A percentile compares a stretch with the other conserved stretches of the same genome.
Conservation (phyloP, 2,329 filamentous ascomycete genomes). For the Epichloe amarillans region DNA sequence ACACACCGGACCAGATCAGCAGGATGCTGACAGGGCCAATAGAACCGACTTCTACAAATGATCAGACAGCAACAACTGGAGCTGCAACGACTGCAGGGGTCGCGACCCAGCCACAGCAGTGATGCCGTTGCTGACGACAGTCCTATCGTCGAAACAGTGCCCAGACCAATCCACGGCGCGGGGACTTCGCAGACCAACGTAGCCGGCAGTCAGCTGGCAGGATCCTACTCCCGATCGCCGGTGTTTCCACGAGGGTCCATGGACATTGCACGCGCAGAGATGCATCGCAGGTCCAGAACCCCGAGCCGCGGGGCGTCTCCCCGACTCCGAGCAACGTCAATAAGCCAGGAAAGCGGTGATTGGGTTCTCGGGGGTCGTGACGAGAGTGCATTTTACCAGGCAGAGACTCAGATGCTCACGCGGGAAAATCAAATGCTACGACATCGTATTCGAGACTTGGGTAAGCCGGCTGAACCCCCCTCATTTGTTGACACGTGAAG, state of each 20-base stretch:
- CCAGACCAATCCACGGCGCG: constrained; percentile 27
- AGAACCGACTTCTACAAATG: constrained; percentile 66
- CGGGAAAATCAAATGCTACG: constrained; percentile 76
- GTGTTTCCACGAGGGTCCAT: constrained; percentile 41
- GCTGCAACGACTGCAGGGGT: constrained; percentile 44
- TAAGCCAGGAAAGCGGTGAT: constrained; percentile 46
- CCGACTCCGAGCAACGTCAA: constrained; percentile 41
- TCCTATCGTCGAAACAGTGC: constrained; percentile 27
- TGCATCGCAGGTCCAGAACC: constrained; percentile 43
- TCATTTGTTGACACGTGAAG: not conserved
- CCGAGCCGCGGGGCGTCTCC: constrained; percentile 46
- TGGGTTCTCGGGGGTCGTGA: constrained; percentile 53
- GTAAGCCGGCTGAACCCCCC: constrained; percentile 31
- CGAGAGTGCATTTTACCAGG: constrained; percentile 68
- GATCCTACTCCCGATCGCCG: constrained; percentile 38
- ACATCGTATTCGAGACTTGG: constrained; percentile 58
- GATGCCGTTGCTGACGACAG: constrained; percentile 37
- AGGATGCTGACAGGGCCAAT: not conserved
- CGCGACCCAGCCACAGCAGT: constrained; percentile 21
- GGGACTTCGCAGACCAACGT: constrained; percentile 22
- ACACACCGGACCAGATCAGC: constrained; percentile 5
- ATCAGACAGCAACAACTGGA: constrained; percentile 65
- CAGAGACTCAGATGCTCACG: constrained; percentile 64
- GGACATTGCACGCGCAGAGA: constrained; percentile 42
- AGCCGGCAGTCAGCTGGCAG: constrained; percentile 14